These are phyloP conservation scores for Flaveria robusta DNA, from an alignment of 129 eudicot species.

Conservation along the genomic window DNA sequence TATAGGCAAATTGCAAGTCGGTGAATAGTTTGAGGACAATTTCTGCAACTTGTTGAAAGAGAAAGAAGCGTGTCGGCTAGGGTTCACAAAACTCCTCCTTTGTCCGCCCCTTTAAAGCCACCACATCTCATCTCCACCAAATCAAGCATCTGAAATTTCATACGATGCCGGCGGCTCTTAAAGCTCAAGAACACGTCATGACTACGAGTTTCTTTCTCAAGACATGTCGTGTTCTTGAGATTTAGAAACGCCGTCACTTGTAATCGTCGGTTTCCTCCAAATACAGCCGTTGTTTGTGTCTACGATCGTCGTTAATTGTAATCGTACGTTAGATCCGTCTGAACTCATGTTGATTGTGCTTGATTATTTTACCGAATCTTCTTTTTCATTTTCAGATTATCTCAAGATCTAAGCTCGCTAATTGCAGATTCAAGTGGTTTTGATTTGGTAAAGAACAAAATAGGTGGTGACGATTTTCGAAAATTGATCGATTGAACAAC, in stretches of 20 bases:
- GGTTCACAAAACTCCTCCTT: not conserved
- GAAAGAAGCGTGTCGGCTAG: not conserved
- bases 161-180: constrained; percentile 26
- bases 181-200: constrained; percentile 25
- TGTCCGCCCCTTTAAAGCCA: not conserved
- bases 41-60: not conserved
- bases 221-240: not conserved
- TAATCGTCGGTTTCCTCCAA: not conserved
- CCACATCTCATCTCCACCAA: not conserved
- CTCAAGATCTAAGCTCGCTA: not conserved
- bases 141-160: not conserved
- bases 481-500: too few species aligned
- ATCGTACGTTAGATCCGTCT: not conserved
- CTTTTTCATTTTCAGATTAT: not conserved
- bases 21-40: not conserved
- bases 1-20: not conserved
- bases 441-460: not conserved
- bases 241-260: constrained; percentile 26
- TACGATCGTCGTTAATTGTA: not conserved
- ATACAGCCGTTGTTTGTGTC: not conserved
- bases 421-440: not conserved
- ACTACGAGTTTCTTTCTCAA: not conserved
- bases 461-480: too few species aligned
- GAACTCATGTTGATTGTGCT: not conserved
- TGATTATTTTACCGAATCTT: not conserved